Conservation (phyloP, 371 early-diverging fungal genomes). For the Umbelopsis sp. region DNA sequence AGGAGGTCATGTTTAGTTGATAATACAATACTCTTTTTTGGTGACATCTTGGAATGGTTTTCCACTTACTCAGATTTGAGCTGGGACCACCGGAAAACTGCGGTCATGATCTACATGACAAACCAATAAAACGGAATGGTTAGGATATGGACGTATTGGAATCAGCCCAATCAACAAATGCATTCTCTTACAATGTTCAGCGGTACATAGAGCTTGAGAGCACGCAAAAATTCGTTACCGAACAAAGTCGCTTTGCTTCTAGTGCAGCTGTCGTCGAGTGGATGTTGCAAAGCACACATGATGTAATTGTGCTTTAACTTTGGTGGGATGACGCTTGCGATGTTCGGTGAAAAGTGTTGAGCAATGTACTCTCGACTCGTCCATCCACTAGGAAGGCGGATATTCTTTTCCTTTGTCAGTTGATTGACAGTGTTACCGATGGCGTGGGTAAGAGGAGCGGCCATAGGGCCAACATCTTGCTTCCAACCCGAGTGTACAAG, state of each 20-base stretch:
- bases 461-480: conserved; percentile 58
- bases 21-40: background rate
- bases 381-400: conserved; percentile 48
- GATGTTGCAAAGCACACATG: conserved; percentile 78
- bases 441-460: conserved; percentile 47
- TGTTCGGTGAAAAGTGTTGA: conserved; percentile 58
- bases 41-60: background rate
- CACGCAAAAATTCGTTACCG: conserved; percentile 53
- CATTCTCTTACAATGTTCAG: conserved; percentile 63
- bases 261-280: conserved; percentile 59
- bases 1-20: background rate
- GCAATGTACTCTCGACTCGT: conserved; percentile 56
- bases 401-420: conserved; percentile 32
- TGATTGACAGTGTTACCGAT: conserved; percentile 44
- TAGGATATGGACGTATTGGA: background rate
- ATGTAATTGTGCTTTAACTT: conserved; percentile 66
- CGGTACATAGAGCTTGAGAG: conserved; percentile 71
- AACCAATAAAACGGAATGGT: background rate
- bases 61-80: conserved; percentile 47
- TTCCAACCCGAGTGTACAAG: conserved; percentile 69
- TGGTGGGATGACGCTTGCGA: conserved; percentile 51
- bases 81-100: conserved; percentile 53
- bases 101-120: conserved; percentile 53
- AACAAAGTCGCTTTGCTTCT: conserved; percentile 43
- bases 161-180: background rate